Conservation (phyloP, 2,329 filamentous ascomycete species). For the Aspergillus felis region DNA sequence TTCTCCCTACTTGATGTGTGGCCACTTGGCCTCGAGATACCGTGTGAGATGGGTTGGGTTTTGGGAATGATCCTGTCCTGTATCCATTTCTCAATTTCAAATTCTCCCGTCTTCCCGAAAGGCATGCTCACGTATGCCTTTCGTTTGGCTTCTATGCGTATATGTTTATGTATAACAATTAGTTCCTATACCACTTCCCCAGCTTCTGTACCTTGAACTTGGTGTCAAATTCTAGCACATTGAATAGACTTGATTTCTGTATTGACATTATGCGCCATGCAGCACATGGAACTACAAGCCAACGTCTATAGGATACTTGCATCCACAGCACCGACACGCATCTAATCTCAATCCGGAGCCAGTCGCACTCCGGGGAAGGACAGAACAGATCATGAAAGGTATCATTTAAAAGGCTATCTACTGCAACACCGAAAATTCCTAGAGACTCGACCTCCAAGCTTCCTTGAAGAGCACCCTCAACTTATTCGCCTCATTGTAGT, state of each 20-base stretch:
- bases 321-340: not conserved
- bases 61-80: not conserved
- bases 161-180: slow-evolving; percentile 19
- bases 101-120: not conserved
- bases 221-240: not conserved
- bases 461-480: slow-evolving; percentile 65
- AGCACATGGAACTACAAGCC: not conserved
- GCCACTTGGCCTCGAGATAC: not conserved
- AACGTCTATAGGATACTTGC: not conserved
- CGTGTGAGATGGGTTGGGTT: not conserved
- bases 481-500: slow-evolving; percentile 61
- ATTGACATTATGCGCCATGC: not conserved
- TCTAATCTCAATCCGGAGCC: not conserved
- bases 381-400: slow-evolving; percentile 2
- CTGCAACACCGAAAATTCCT: not conserved
- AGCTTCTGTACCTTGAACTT: not conserved
- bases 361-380: not conserved
- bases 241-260: not conserved
- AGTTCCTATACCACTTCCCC: slow-evolving; percentile 6
- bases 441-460: slow-evolving; percentile 52
- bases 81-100: not conserved
- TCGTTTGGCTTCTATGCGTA: slow-evolving; percentile 3
- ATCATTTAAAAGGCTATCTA: slow-evolving; percentile 5
- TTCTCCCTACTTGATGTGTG: not conserved
- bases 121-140: not conserved